Conservation (phyloP, 2,329 filamentous ascomycete genomes). For the Penicillium sp. region DNA sequence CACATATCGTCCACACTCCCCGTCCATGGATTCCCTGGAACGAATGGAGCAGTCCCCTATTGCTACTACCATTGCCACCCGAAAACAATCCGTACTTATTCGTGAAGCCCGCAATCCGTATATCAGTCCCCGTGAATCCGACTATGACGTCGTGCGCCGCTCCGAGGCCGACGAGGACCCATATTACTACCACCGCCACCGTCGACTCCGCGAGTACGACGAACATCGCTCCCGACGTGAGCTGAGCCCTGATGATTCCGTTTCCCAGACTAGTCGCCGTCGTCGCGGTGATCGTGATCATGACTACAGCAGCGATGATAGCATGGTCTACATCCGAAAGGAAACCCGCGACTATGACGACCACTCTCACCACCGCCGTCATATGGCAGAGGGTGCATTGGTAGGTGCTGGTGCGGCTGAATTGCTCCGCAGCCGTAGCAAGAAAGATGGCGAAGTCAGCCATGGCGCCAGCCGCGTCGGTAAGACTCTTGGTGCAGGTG, state of each 20-base stretch:
- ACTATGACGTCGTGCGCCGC: conserved; percentile 60
- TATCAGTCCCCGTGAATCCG: conserved; percentile 50
- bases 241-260: conserved; percentile 52
- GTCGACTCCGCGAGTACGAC: conserved; percentile 54
- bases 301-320: conserved; percentile 59
- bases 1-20: conserved; percentile 52
- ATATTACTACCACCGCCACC: conserved; percentile 61
- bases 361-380: conserved; percentile 52
- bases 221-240: conserved; percentile 47
- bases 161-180: conserved; percentile 56
- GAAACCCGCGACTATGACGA: conserved; percentile 46
- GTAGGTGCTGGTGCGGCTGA: conserved; percentile 61
- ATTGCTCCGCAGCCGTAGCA: conserved; percentile 57
- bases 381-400: conserved; percentile 61
- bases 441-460: conserved; percentile 55
- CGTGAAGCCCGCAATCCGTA: conserved; percentile 53
- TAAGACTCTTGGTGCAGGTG: conserved; percentile 58
- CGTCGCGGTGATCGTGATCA: conserved; percentile 36
- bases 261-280: conserved; percentile 49
- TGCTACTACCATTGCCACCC: conserved; percentile 48
- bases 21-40: conserved; percentile 52
- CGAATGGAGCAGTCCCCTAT: conserved; percentile 45
- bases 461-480: conserved; percentile 49
- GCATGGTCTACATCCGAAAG: conserved; percentile 59
- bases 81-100: conserved; percentile 56